phyloP scores from a whole-genome alignment of 2,329 filamentous ascomycete genomes.

The Colletotrichum incanum region DNA sequence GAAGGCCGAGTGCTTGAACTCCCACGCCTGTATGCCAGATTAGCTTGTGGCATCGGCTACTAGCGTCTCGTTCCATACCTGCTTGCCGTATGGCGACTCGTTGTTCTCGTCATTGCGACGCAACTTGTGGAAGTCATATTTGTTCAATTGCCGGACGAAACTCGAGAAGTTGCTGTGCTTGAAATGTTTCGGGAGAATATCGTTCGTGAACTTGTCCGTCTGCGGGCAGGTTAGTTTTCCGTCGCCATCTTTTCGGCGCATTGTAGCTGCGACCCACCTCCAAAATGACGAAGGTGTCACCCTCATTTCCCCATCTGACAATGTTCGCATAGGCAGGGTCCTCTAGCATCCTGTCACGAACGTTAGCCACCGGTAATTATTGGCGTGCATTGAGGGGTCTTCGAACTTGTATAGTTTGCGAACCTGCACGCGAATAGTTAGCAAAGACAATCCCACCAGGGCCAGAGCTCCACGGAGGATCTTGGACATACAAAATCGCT shows the following conservation, averaged over 20 bases:
- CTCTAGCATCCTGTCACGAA: constrained; percentile 85
- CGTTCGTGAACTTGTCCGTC: constrained; percentile 99
- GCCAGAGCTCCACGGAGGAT: constrained; percentile 32
- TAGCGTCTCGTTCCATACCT: constrained; percentile 65
- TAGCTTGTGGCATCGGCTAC: constrained; percentile 13
- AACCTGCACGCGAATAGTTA: constrained; percentile 73
- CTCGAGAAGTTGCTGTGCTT: constrained; percentile 99
- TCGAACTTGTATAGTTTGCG: constrained; percentile 98
- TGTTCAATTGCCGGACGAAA: constrained; percentile 95
- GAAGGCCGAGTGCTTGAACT: constrained; percentile 98
- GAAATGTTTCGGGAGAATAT: constrained; percentile 97
- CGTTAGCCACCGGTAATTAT: constrained; percentile 50
- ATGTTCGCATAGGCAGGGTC: constrained; percentile 93
- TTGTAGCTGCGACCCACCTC: constrained; percentile 74
- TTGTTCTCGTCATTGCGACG: constrained; percentile 90
- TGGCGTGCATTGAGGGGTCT: constrained; percentile 37
- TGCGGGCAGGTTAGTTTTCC: constrained; percentile 55
- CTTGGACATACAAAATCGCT: constrained; percentile 89
- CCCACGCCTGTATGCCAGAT: constrained; percentile 77
- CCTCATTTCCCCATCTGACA: constrained; percentile 95
- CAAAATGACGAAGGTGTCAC: constrained; percentile 96
- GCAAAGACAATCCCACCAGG: constrained; percentile 41
- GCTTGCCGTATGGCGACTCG: constrained; percentile 84
- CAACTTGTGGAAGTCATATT: constrained; percentile 99
- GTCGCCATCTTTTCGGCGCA: not conserved